These are phyloP conservation scores for Aspergillus funiculosus DNA, from an alignment of 495 filamentous ascomycete genomes.

Conservation along the genomic window DNA sequence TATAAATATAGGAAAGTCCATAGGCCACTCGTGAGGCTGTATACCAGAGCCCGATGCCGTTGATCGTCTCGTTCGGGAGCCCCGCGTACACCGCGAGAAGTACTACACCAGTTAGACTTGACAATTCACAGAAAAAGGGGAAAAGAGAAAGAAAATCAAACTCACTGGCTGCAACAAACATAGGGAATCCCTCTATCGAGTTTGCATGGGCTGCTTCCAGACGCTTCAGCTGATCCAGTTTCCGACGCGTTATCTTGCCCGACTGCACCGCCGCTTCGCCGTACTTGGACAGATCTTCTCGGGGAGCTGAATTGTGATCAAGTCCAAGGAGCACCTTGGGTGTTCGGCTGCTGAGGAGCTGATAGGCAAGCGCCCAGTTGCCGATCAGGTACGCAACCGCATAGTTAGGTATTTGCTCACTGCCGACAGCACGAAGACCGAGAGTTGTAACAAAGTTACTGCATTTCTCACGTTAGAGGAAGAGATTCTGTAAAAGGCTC, in stretches of 20 bases:
- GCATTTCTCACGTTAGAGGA: too few species aligned
- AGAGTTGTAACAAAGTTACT: slow-evolving; percentile 25
- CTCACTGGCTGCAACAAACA: slow-evolving; percentile 41
- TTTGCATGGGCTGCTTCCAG: slow-evolving; percentile 45
- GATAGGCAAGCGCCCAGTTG: slow-evolving; percentile 46
- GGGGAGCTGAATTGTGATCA: slow-evolving; percentile 46
- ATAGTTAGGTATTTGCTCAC: slow-evolving; percentile 26
- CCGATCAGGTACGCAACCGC: slow-evolving; percentile 36
- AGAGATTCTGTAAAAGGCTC: neutral
- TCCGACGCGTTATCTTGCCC: slow-evolving; percentile 43
- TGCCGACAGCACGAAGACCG: slow-evolving; percentile 22
- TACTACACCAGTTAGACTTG: slow-evolving; percentile 14
- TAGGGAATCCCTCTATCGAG: slow-evolving; percentile 41
- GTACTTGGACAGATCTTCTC: slow-evolving; percentile 41
- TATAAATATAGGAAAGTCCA: slow-evolving; percentile 34
- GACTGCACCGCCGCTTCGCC: slow-evolving; percentile 42
- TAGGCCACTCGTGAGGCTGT: slow-evolving; percentile 38
- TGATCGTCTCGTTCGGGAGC: slow-evolving; percentile 35
- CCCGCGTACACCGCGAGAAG: slow-evolving; percentile 29
- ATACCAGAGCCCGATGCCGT: slow-evolving; percentile 41
- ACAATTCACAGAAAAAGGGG: too few species aligned
- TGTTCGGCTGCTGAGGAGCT: slow-evolving; percentile 36
- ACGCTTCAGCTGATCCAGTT: slow-evolving; percentile 43
- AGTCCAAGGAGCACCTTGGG: slow-evolving; percentile 39
- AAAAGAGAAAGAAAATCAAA: slow-evolving; percentile 5